Base-by-base conservation (phyloP, 2,329 filamentous ascomycete genomes). In the Laburnicola sp. region DNA sequence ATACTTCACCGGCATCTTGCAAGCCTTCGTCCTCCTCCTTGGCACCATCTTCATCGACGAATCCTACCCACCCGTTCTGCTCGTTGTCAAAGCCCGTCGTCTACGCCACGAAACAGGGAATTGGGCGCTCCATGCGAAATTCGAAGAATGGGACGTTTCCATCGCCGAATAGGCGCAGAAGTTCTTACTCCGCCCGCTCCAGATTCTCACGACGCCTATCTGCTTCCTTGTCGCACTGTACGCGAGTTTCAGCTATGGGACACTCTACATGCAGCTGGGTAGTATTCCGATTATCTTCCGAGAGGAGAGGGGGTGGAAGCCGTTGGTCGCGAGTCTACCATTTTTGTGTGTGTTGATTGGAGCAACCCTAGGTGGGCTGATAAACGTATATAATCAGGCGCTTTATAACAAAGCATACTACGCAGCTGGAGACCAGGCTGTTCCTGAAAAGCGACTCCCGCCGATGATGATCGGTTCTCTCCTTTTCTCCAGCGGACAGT, bases 141-240 rank as follows among this genome's bases (percentile, higher is more conserved):
- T 75, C 43, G 74, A 79, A 56, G 68, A 71, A 40, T 88, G 84
- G 83, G 59, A 75, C 1, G 82, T 82, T 54, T 87, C 86, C 65
- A 87, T 91, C 34, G 93, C 91, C 0, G 89, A 94, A 71, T 82
- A 87, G 64, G 91, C 95, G 26, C 75, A 78, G 22, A 80, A 94
- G 60, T 93, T 94, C 79, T 76, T 96, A 34, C 68, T 94, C 56
- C 84, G 91, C 3, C 91, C 91, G 1, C 89, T 96, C 76, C 89
- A 94, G 76, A 83, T 96, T 2, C 82, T 96, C 30, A 93, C 94
- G 72, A 91, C 96, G 72, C 84, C 88, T 34, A 96, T 96, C 64
- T 89, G 96, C 42, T 83, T 96, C 59, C 83, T 94, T 64, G 87
- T 96, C 63, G 85, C 86, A 0, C 59, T 95, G 1, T 96, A 95